Percentiles rank a stretch among this genome's conserved stretches.
These are phyloP conservation scores for Aspergillus taichungensis DNA, from an alignment of 495 filamentous ascomycete genomes.

Conservation along the genomic window DNA sequence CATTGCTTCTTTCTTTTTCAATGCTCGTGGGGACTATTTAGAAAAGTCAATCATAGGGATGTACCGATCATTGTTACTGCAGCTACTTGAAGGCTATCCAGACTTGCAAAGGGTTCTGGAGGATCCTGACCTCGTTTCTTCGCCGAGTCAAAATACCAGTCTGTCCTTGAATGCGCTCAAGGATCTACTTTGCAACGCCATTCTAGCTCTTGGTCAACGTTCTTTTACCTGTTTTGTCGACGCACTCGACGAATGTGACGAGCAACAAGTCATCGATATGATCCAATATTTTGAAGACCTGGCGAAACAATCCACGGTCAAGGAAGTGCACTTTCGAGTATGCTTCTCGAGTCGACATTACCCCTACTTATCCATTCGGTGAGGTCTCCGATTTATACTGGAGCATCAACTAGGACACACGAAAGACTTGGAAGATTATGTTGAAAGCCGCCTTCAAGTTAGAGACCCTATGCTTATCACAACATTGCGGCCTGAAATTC, in stretches of 20 bases:
- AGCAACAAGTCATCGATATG: constrained; percentile 27
- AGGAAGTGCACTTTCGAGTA: constrained; percentile 14
- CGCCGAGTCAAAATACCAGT: neutral
- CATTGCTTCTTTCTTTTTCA: constrained; percentile 44
- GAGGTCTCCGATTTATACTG: constrained; percentile 21
- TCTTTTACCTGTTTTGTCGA: constrained; percentile 28
- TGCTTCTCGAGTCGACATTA: constrained; percentile 46
- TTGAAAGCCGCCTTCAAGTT: constrained; percentile 14
- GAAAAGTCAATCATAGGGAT: constrained; percentile 45
- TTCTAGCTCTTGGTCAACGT: constrained; percentile 13
- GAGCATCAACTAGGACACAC: constrained; percentile 21
- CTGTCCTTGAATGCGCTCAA: constrained; percentile 15
- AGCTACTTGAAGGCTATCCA: constrained; percentile 22
- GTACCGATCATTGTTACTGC: constrained; percentile 43
- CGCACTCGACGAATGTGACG: constrained; percentile 34
- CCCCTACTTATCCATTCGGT: constrained; percentile 31
- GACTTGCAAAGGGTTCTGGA: constrained; percentile 18
- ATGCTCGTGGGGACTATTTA: constrained; percentile 36
- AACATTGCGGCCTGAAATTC: constrained; percentile 17
- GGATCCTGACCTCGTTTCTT: constrained; percentile 5
- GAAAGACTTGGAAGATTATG: constrained; percentile 17
- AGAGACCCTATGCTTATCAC: constrained; percentile 6
- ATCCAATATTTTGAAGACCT: constrained; percentile 30
- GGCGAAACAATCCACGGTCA: constrained; percentile 8
- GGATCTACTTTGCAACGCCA: constrained; percentile 10